A percentile compares a stretch with the other conserved stretches of the same genome.
Conservation (phyloP, 805 yeast species). For the Yarrowia sp. region DNA sequence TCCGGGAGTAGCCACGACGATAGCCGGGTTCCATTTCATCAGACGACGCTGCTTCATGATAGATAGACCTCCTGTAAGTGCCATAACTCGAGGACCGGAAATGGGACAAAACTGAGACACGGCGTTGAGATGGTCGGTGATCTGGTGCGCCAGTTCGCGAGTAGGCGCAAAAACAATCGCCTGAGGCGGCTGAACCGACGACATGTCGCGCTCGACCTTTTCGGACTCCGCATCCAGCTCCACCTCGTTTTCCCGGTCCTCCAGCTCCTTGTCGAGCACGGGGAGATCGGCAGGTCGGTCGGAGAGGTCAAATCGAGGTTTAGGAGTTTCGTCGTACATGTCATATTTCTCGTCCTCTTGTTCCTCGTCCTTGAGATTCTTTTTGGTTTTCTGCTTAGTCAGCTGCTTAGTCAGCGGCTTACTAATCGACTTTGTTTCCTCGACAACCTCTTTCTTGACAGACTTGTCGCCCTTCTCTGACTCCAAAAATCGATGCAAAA, state of each 20-base stretch:
- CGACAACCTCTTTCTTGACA: background rate
- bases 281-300: conserved; percentile 59
- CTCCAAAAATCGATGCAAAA: conserved; percentile 52
- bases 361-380: background rate
- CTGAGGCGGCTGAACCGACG: conserved; percentile 55
- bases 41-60: conserved; percentile 91
- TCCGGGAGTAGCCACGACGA: conserved; percentile 95
- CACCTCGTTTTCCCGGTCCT: conserved; percentile 43
- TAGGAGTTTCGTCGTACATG: conserved; percentile 14
- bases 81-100: conserved; percentile 64
- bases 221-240: conserved; percentile 7
- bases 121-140: conserved; percentile 72
- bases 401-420: no score
- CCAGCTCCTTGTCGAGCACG: conserved; percentile 27
- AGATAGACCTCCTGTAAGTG: conserved; percentile 93
- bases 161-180: conserved; percentile 94
- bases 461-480: background rate
- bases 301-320: background rate
- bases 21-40: conserved; percentile 69
- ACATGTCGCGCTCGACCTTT: conserved; percentile 35
- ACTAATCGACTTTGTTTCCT: background rate
- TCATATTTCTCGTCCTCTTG: background rate
- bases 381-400: background rate
- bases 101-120: conserved; percentile 60
- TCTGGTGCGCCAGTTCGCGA: conserved; percentile 95